A percentile compares a stretch with the other conserved stretches of the same genome.
Evolutionary conservation across 1,284 basidiomycete species (phyloP).

Genomic region (Ustilago trichophora): DNA sequence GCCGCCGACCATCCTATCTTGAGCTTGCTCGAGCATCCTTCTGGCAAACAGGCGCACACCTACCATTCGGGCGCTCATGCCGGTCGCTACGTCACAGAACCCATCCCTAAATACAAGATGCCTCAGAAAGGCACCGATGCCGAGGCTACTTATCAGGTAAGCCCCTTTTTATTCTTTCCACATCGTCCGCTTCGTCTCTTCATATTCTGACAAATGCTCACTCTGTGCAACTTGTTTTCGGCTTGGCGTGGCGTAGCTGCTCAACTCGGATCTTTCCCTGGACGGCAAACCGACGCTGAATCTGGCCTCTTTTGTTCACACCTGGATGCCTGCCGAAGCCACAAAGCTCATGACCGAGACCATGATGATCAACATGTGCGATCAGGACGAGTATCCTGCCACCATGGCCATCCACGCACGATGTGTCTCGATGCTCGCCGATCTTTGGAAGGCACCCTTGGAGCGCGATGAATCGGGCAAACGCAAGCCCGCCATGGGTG

Average conservation of each 20-base stretch:
- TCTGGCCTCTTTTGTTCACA: constrained; percentile 73
- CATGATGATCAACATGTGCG: constrained; percentile 80
- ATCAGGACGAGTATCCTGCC: constrained; percentile 86
- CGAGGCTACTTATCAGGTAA: constrained; percentile 65
- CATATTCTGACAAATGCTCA: too few relatives aligned
- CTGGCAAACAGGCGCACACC: constrained; percentile 14
- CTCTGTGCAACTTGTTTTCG: too few relatives aligned
- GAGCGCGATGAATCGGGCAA: constrained; percentile 43
- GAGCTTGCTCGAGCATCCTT: constrained; percentile 34
- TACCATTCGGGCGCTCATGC: constrained; percentile 42
- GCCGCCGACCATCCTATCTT: constrained; percentile 57
- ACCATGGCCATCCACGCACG: constrained; percentile 64
- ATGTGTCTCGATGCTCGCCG: constrained; percentile 83
- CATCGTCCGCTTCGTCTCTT: too few relatives aligned
- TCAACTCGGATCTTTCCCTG: constrained; percentile 75
- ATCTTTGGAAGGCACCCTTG: constrained; percentile 82
- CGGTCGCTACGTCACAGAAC: constrained; percentile 59
- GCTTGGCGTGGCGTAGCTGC: constrained; percentile 70
- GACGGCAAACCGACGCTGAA: constrained; percentile 83
- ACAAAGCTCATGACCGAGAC: constrained; percentile 69
- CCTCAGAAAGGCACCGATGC: constrained; percentile 67
- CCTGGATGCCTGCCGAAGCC: constrained; percentile 71
- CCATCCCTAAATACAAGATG: constrained; percentile 67
- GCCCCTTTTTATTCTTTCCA: background rate
- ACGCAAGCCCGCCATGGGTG: constrained; percentile 67